A percentile compares a stretch with the other conserved stretches of the same genome.
phyloP scores from a whole-genome alignment of 495 filamentous ascomycete genomes.

The Aspergillus bertholletiae region DNA sequence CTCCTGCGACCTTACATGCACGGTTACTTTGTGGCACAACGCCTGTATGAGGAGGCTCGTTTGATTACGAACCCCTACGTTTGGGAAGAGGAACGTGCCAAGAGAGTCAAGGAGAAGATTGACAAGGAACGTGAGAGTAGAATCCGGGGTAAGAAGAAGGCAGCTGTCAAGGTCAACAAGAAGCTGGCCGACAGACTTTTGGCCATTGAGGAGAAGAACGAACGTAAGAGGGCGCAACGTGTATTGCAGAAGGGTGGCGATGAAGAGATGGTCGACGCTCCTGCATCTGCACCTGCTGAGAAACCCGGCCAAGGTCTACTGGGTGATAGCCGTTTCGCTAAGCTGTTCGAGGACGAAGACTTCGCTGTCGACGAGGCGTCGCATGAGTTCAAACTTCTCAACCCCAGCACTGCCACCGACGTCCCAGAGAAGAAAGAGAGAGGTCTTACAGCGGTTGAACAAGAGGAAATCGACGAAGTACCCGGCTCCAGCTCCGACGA shows the following conservation, averaged over 20 bases:
- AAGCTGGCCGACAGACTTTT: conserved; percentile 79
- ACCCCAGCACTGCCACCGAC: conserved; percentile 68
- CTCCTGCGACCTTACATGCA: conserved; percentile 95
- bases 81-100: conserved; percentile 83
- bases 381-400: conserved; percentile 78
- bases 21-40: conserved; percentile 92
- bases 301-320: conserved; percentile 55
- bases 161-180: conserved; percentile 85
- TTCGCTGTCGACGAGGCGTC: conserved; percentile 91
- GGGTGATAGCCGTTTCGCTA: conserved; percentile 78
- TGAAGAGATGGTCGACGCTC: conserved; percentile 39
- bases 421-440: conserved; percentile 37
- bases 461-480: conserved; percentile 54
- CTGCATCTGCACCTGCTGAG: conserved; percentile 20
- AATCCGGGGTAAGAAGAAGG: conserved; percentile 89
- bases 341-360: conserved; percentile 87
- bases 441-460: conserved; percentile 65
- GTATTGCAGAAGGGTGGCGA: conserved; percentile 56
- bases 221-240: conserved; percentile 58
- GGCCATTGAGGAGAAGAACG: conserved; percentile 74
- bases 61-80: conserved; percentile 89
- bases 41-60: conserved; percentile 89
- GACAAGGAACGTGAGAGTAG: conserved; percentile 89
- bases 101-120: conserved; percentile 85
- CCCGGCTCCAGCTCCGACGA: conserved; percentile 44